A percentile compares a stretch with the other conserved stretches of the same genome.
phyloP scores from a whole-genome alignment of 2,329 filamentous ascomycete species.

The Pseudogymnoascus sp. region DNA sequence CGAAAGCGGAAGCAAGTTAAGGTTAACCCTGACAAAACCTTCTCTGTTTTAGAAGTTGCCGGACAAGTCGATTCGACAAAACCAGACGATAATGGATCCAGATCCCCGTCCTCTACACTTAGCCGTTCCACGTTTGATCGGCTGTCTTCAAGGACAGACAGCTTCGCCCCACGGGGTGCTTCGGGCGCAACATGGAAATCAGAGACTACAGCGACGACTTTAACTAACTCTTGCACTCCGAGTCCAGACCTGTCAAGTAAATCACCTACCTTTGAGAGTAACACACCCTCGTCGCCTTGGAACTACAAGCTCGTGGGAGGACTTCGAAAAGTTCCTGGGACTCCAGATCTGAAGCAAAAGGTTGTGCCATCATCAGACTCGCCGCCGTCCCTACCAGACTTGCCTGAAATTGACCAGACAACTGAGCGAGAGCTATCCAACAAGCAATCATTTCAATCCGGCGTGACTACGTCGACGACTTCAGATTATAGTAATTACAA shows the following conservation, averaged over 20 bases:
- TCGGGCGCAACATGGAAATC: conserved; percentile 22
- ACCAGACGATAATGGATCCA: conserved; percentile 7
- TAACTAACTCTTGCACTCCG: conserved; percentile 3
- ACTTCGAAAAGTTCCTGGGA: conserved; percentile 30
- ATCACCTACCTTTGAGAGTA: conserved; percentile 24
- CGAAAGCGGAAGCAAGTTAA: conserved; percentile 12
- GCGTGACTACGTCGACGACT: conserved; percentile 23
- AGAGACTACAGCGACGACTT: conserved; percentile 15
- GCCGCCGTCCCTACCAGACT: neutral
- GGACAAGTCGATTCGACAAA: neutral
- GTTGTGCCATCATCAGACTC: neutral
- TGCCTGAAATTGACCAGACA: conserved; percentile 16
- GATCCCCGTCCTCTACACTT: neutral
- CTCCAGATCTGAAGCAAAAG: conserved; percentile 28
- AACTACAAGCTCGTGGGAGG: conserved; percentile 29
- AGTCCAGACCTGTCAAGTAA: conserved; percentile 22
- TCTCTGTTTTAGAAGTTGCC: conserved; percentile 11
- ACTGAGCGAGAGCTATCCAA: conserved; percentile 23
- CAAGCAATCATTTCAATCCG: conserved; percentile 28
- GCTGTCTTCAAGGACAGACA: conserved; percentile 21
- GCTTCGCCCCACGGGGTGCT: conserved; percentile 15
- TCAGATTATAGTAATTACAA: conserved; percentile 30
- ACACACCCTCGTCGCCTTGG: conserved; percentile 26
- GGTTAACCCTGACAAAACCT: conserved; percentile 14
- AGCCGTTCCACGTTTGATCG: conserved; percentile 15